Conservation (phyloP, 208 protist genomes). For the Porcisia deanei region DNA sequence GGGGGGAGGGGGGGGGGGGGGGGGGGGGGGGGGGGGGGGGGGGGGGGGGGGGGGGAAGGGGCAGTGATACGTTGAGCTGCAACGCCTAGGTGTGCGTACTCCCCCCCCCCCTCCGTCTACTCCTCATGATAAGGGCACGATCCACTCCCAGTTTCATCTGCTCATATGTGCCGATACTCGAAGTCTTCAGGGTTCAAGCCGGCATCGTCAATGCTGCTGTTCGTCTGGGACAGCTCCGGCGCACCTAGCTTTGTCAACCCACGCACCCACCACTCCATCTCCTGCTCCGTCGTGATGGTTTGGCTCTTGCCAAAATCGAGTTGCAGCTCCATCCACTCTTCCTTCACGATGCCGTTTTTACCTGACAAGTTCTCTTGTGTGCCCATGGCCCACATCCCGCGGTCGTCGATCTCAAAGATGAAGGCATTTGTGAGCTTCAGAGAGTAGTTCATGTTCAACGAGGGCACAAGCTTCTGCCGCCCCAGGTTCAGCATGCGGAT, state of each 20-base stretch:
- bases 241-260: conserved; percentile 82
- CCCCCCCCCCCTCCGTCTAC: too few species aligned
- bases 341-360: conserved; percentile 51
- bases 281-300: conserved; percentile 81
- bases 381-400: conserved; percentile 85
- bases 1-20: too few species aligned
- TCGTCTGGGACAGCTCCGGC: conserved; percentile 80
- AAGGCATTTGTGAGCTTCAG: conserved; percentile 89
- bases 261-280: conserved; percentile 92
- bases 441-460: conserved; percentile 90
- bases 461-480: conserved; percentile 83
- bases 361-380: conserved; percentile 76
- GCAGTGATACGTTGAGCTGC: neutral
- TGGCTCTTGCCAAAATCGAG: conserved; percentile 85
- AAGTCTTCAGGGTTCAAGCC: conserved; percentile 79
- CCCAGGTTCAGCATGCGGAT: conserved; percentile 85
- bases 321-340: conserved; percentile 84
- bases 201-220: conserved; percentile 82
- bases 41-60: too few species aligned
- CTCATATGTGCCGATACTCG: conserved; percentile 83
- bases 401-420: conserved; percentile 81
- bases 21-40: too few species aligned
- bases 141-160: neutral
- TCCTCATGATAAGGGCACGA: too few species aligned
- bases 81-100: neutral